Conservation (phyloP, 306 rosid species). For the Rosa persica region DNA sequence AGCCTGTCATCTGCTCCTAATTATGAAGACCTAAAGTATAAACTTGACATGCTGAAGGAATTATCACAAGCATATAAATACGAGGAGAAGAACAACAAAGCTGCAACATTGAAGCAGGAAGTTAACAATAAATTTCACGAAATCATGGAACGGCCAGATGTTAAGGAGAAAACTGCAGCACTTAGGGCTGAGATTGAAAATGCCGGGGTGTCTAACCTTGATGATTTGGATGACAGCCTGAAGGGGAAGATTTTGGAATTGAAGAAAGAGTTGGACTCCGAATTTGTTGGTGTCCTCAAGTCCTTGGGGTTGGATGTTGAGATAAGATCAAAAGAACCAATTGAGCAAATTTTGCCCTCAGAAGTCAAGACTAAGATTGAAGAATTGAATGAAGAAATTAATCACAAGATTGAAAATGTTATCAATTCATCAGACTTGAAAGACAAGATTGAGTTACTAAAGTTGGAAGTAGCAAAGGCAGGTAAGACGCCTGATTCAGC, state of each 20-base stretch:
- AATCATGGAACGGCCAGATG: constrained; percentile 43
- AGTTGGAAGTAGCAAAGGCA: constrained; percentile 66
- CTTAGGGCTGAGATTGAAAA: constrained; percentile 60
- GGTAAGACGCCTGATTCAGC: constrained; percentile 53
- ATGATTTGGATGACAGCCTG: constrained; percentile 57
- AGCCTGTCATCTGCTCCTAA: constrained; percentile 57
- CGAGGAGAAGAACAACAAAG: constrained; percentile 37
- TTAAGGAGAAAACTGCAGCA: constrained; percentile 55
- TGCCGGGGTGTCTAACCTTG: constrained; percentile 39
- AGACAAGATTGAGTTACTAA: constrained; percentile 62
- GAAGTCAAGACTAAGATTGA: constrained; percentile 43
- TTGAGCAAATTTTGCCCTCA: constrained; percentile 33
- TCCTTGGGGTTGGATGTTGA: constrained; percentile 58
- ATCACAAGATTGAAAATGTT: constrained; percentile 45
- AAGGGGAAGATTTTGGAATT: constrained; percentile 51
- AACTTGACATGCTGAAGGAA: constrained; percentile 58
- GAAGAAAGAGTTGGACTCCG: constrained; percentile 56
- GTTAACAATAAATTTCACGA: constrained; percentile 44
- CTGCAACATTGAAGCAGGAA: constrained; percentile 52
- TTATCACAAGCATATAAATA: constrained; percentile 49
- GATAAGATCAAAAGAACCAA: constrained; percentile 31
- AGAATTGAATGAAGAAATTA: constrained; percentile 52
- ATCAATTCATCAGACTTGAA: constrained; percentile 56
- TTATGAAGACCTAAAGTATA: constrained; percentile 49
- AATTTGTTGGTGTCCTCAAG: constrained; percentile 54